A percentile compares a stretch with the other conserved stretches of the same genome.
Conservation (phyloP, 2,329 filamentous ascomycete species). For the Sporothrix humicola region DNA sequence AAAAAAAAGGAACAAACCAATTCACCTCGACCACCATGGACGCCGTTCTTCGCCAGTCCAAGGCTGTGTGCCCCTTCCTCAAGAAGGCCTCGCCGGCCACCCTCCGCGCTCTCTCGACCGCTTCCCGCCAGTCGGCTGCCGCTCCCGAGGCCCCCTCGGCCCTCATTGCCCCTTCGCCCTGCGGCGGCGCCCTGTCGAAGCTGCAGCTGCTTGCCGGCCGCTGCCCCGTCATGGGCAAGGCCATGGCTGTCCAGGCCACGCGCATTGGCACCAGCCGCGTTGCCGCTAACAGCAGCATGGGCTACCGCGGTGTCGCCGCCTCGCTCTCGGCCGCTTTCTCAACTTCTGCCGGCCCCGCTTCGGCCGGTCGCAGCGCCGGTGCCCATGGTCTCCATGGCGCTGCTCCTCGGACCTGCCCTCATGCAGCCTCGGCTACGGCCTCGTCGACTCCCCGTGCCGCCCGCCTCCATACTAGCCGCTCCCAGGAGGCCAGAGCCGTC, state of each 20-base stretch:
- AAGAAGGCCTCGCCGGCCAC: conserved; percentile 92
- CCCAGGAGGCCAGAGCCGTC: conserved; percentile 78
- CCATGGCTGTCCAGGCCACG: conserved; percentile 82
- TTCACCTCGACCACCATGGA: conserved; percentile 69
- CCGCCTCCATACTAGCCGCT: conserved; percentile 78
- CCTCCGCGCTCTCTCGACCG: conserved; percentile 84
- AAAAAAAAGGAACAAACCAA: neutral
- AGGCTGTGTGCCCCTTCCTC: conserved; percentile 96
- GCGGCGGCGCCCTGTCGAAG: conserved; percentile 95
- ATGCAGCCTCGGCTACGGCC: conserved; percentile 52
- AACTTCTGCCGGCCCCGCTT: conserved; percentile 28
- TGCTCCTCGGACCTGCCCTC: conserved; percentile 55
- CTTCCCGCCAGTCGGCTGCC: conserved; percentile 58
- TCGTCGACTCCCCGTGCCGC: conserved; percentile 53
- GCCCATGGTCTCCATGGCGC: conserved; percentile 40
- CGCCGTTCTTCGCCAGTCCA: conserved; percentile 90
- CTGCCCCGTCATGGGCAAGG: conserved; percentile 99
- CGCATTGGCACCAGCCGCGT: conserved; percentile 51
- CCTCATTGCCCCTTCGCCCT: conserved; percentile 58
- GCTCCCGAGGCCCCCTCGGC: conserved; percentile 22
- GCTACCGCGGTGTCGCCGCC: conserved; percentile 36
- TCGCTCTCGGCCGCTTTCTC: conserved; percentile 37
- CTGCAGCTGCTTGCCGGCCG: conserved; percentile 91
- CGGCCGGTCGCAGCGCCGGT: neutral
- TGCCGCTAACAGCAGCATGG: conserved; percentile 38